Base-by-base conservation (phyloP, 495 filamentous ascomycete genomes). In the Aspergillus baeticus region DNA sequence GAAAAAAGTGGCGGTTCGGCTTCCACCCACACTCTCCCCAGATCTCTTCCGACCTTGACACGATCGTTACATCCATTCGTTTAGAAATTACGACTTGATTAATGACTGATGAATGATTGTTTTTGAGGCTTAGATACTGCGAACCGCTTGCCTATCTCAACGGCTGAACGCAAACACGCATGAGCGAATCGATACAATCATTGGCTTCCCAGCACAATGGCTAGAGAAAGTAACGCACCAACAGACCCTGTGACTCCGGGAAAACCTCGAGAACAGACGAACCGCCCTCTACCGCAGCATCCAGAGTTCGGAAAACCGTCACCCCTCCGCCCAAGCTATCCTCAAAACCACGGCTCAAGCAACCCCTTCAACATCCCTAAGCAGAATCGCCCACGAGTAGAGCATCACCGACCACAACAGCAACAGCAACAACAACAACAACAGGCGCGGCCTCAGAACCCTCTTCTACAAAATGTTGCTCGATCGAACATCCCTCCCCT, bases 281-380 rank as follows among this genome's bases (percentile, higher is more conserved):
- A n/a, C 44, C 62, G 66, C 20, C 43, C 65, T 8, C 36, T 64
- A 26, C 51, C 63, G 17, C 62, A 70, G 3, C 66, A 79, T 36
- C 79, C 81, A 35, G 79, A 87, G 62, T 87, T 87, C 59, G 84
- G 84, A 23, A 81, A 81, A 58, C 70, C 83, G 2, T 85, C 75
- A n/a, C 72, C 75, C 29, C 63, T 78, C 58, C 67, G 84, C 55
- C 77, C 74, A 11, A 54, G 77, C 17, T 71, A 76, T 13, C 61
- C 69, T 13, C 72, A 66, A 33, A 59, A 43, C 18, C 61, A 69
- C 20, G 68, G 71, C 29, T 69, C 78, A 3, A 73, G 67, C 47
- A 67, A 78, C 39, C 69, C 76, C 6, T 82, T 82, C 63, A 81
- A 81, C 49, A 72, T 82, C 17, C 80, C 80, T 22, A 81, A 80